Evolutionary conservation across 2,329 filamentous ascomycete genomes (phyloP), one percentile per base, ranked within the genome.

Genomic region (Sporothrix curviconia): DNA sequence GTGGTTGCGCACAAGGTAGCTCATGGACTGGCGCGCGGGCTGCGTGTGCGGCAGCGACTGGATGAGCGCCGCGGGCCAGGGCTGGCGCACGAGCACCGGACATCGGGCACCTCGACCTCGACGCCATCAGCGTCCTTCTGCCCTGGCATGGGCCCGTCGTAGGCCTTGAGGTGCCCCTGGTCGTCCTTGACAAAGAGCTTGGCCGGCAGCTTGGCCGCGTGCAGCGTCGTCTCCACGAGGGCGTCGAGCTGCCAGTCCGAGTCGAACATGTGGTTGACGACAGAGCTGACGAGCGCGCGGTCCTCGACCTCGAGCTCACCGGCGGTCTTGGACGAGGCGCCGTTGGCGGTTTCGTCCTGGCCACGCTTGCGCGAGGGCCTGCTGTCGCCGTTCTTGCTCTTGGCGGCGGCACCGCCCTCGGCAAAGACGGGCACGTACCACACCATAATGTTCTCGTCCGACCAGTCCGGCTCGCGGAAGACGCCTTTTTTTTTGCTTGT

Each of bases 1-100:
- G 61, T 90, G 83, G 55, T 83, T 84, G 64, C 90, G 89, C 67
- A 95, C 80, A 58, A 99, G 86, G 70, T 99, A 99, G 58, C 87
- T 95, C 64, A 96, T 76, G 6, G 90, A 85, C 47, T 85, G 83
- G 28, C 76, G 75, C 1, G 82, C 82, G 5, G 85, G 86, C 19
- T 76, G 73, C 0, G 89, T 89, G 0, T 76, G 77, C 0, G 94
- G 94, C 2, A 97, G 77, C 14, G 70, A 72, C 15, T 79, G 68
- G 11, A 91, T 74, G 57, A 78, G 71, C 4, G 87, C 82, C 15
- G 82, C 88, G 11, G 90, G 90, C 90, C 90, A 95, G 1, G 90
- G 89, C 62, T 82, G 81, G 14, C 89, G 82, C 5, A 90, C 83
- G 25, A 90, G 74, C 0, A 95, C 90, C 4, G 77, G 84, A 89